These are phyloP conservation scores for Creolimax fragrantissima DNA, from an alignment of 78 protist species.

Conservation along the genomic window DNA sequence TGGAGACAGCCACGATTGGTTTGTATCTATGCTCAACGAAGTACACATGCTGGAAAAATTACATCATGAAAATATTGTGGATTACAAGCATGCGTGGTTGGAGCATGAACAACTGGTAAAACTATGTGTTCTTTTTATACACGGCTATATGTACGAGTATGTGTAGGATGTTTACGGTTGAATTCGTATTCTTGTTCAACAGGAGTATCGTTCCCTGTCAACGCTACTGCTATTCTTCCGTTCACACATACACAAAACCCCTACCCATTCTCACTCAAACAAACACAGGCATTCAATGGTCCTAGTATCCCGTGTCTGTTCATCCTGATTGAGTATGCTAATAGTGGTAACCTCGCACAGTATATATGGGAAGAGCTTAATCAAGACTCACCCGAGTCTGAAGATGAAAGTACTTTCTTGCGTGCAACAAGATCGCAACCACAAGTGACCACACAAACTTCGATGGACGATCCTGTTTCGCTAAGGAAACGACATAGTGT, in stretches of 20 bases:
- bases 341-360: slow-evolving; percentile 10
- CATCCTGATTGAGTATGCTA: slow-evolving; percentile 4
- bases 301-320: slow-evolving; percentile 7
- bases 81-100: slow-evolving; percentile 21
- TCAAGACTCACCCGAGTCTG: too few species aligned
- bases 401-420: too few species aligned
- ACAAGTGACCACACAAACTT: too few species aligned
- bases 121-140: neutral
- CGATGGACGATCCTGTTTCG: too few species aligned
- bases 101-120: neutral
- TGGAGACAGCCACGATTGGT: slow-evolving; percentile 21
- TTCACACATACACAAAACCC: neutral
- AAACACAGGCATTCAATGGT: neutral
- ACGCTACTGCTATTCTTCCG: neutral
- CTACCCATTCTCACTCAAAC: neutral
- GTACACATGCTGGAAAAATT: slow-evolving; percentile 19
- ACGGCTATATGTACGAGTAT: neutral
- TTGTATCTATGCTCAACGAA: slow-evolving; percentile 2
- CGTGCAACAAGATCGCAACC: too few species aligned
- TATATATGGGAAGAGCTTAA: neutral
- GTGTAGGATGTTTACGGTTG: too few species aligned
- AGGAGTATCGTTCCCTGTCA: neutral
- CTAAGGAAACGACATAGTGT: too few species aligned
- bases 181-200: too few species aligned
- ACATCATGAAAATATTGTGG: slow-evolving; percentile 9